phyloP scores from a whole-genome alignment of 179 eudicot species.

The Silene noctiflora region DNA sequence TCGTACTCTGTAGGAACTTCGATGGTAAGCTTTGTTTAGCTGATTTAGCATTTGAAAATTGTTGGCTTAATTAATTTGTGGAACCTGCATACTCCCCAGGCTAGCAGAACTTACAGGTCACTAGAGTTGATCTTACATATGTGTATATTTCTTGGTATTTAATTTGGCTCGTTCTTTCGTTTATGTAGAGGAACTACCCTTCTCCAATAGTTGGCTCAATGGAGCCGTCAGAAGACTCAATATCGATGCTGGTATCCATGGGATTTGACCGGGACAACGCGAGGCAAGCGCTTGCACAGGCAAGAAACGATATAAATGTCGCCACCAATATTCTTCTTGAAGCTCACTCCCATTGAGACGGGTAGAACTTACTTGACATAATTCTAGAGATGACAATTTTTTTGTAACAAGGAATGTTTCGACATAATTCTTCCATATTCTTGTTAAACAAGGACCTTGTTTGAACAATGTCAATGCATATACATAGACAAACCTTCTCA shows the following conservation, averaged over 20 bases:
- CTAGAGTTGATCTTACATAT: too few relatives aligned
- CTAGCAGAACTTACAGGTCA: too few relatives aligned
- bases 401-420: neutral
- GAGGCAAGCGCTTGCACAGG: constrained; percentile 81
- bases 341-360: constrained; percentile 54
- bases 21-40: too few relatives aligned
- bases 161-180: constrained; percentile 13
- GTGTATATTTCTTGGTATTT: neutral
- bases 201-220: constrained; percentile 33
- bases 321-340: constrained; percentile 97
- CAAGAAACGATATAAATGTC: constrained; percentile 77
- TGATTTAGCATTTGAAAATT: too few relatives aligned
- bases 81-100: too few relatives aligned
- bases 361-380: too few relatives aligned
- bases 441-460: neutral
- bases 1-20: too few relatives aligned
- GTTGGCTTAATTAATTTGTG: too few relatives aligned
- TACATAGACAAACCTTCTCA: neutral
- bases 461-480: neutral
- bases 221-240: constrained; percentile 77
- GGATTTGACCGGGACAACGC: constrained; percentile 80
- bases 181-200: constrained; percentile 38
- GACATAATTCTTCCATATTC: constrained; percentile 11
- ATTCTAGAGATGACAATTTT: neutral
- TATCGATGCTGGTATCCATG: constrained; percentile 84